These are phyloP conservation scores for Forsythia suspensa DNA, from an alignment of 257 asterid species.

Conservation along the genomic window DNA sequence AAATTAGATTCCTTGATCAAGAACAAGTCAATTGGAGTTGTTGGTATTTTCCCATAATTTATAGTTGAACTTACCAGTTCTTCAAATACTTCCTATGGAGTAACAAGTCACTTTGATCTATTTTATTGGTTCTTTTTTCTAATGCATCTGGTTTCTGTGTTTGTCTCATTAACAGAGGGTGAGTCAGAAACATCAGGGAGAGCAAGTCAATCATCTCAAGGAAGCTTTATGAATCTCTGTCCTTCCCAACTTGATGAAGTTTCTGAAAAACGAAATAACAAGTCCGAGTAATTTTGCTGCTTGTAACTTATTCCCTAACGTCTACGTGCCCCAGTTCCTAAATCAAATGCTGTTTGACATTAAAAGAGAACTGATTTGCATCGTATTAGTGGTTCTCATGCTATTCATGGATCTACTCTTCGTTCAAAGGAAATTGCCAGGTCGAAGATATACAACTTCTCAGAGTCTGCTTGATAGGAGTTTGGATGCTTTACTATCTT, in stretches of 20 bases:
- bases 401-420: not conserved
- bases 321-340: not conserved
- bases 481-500: slow-evolving; percentile 2
- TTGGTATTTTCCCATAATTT: not conserved
- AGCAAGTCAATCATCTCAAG: slow-evolving; percentile 41
- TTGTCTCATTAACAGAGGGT: slow-evolving; percentile 54
- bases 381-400: slow-evolving; percentile 3
- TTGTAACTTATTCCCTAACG: not conserved
- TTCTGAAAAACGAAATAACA: slow-evolving; percentile 25
- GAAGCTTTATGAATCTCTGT: slow-evolving; percentile 39
- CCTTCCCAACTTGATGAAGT: slow-evolving; percentile 37
- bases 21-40: not conserved
- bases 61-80: not conserved
- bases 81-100: not conserved
- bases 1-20: not conserved
- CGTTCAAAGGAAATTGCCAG: not conserved
- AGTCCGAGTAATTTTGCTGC: slow-evolving; percentile 13
- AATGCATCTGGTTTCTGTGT: slow-evolving; percentile 16
- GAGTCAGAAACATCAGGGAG: slow-evolving; percentile 72
- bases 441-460: slow-evolving; percentile 19
- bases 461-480: slow-evolving; percentile 24
- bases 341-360: not conserved
- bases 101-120: no score
- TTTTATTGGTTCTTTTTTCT: not conserved
- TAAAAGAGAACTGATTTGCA: not conserved